Evolutionary conservation across 2,329 filamentous ascomycete species (phyloP).

Genomic region (Penicillium sp.): DNA sequence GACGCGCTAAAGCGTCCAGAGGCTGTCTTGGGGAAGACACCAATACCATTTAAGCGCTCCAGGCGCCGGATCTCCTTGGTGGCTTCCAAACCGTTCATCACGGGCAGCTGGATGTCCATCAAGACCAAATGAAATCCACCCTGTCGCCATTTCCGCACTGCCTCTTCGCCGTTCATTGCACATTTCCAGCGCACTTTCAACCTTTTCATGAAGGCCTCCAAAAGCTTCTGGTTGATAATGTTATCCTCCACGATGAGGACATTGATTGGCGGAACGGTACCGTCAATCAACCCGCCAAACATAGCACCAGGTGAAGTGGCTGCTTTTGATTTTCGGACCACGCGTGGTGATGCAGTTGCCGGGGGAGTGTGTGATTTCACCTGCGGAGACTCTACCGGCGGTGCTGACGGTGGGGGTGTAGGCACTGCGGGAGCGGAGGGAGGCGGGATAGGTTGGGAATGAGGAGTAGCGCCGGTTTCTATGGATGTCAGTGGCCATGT

Average conservation of each 20-base stretch:
- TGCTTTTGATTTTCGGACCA: slow-evolving; percentile 31
- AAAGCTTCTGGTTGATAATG: slow-evolving; percentile 85
- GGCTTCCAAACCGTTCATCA: slow-evolving; percentile 91
- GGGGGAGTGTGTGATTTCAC: slow-evolving; percentile 30
- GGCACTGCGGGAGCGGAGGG: slow-evolving; percentile 25
- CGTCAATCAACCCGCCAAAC: slow-evolving; percentile 62
- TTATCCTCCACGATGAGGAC: slow-evolving; percentile 98
- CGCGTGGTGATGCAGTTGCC: slow-evolving; percentile 43
- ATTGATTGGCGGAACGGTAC: slow-evolving; percentile 85
- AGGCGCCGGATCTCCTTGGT: slow-evolving; percentile 87
- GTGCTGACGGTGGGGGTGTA: slow-evolving; percentile 26
- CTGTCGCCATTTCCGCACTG: slow-evolving; percentile 81
- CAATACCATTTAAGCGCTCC: slow-evolving; percentile 83
- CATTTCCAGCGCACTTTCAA: slow-evolving; percentile 94
- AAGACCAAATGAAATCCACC: slow-evolving; percentile 92
- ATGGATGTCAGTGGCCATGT: slow-evolving; percentile 7
- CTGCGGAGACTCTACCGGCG: slow-evolving; percentile 32
- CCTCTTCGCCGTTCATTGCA: slow-evolving; percentile 90
- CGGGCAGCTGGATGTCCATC: slow-evolving; percentile 96
- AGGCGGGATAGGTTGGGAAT: slow-evolving; percentile 20
- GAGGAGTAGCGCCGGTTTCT: slow-evolving; percentile 24
- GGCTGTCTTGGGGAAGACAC: slow-evolving; percentile 69
- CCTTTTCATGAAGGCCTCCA: slow-evolving; percentile 91
- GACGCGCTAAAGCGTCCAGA: slow-evolving; percentile 44
- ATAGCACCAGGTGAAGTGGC: slow-evolving; percentile 26